Base-by-base conservation (phyloP, 2,329 filamentous ascomycete genomes). In the Pezicula radicicola region DNA sequence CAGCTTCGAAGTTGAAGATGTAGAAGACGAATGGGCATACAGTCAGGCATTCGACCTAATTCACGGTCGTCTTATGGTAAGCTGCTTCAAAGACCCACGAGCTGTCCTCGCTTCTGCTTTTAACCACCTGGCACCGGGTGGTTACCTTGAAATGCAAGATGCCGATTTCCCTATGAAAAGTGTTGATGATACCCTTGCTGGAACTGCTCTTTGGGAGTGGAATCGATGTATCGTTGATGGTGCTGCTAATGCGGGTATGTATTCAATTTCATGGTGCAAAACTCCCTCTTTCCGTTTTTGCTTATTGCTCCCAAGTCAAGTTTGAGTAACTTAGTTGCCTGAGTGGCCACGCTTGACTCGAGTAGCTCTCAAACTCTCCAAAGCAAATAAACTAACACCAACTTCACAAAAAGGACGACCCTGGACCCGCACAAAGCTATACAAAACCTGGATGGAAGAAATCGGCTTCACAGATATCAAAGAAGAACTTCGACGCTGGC, bases 21-120 rank as follows among this genome's bases (percentile, higher is more conserved):
- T 75, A 10, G 73, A 78, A 58, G 67, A 74, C 49, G 65, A 72
- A 6, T 81, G 77, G 77, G 64, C 73, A 18, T 50, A 39, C 3
- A 75, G 72, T 53, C 62, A 69, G 1, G 66, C 75, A 55, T 79
- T 78, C 60, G 75, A 79, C 59, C 74, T 72, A 53, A 73, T 80
- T 52, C 76, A 79, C 60, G 63, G 67, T 37, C 70, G 76, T 18
- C 67, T 74, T 25, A 70, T 80, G 66, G 28, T 53, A 8, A 42
- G 37, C 28, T 48, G 44, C 28, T 43, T 44, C 40, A 52, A 33
- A 42, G 39, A 52, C 45, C 46, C 37, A 33, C 19, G 16, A 21
- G 30, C 44, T n/a, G 37, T 52, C 8, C 39, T 52, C 46, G 21
- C n/a, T 21, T 28, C 48, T 44, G 46, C 44, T 8, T 52, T 48